Conservation (phyloP, 805 yeast species). For the Naumovozyma castellii region DNA sequence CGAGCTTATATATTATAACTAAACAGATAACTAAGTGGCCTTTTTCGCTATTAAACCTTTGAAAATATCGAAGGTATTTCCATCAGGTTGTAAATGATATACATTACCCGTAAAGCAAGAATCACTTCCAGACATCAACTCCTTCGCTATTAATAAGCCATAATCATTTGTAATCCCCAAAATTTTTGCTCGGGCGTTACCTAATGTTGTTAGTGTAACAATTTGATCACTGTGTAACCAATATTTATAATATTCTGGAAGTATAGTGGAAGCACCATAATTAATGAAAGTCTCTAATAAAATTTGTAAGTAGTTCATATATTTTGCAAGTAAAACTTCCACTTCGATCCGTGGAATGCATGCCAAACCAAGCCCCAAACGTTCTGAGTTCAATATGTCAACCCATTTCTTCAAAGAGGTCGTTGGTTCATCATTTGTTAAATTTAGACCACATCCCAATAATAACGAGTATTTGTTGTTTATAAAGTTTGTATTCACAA, state of each 20-base stretch:
- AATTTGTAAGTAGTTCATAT: constrained; percentile 55
- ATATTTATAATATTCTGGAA: constrained; percentile 60
- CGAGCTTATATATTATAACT: too few species aligned
- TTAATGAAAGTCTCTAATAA: constrained; percentile 48
- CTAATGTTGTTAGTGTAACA: constrained; percentile 54
- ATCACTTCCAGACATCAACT: constrained; percentile 35
- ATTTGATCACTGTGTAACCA: constrained; percentile 81
- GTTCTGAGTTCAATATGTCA: constrained; percentile 44
- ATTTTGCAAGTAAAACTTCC: constrained; percentile 46
- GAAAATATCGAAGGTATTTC: constrained; percentile 93
- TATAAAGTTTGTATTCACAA: constrained; percentile 68
- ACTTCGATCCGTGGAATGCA: constrained; percentile 37
- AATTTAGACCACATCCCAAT: constrained; percentile 82
- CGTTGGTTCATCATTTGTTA: constrained; percentile 81
- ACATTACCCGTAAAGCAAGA: constrained; percentile 43
- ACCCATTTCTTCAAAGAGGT: constrained; percentile 75
- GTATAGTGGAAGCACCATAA: constrained; percentile 59
- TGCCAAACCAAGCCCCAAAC: constrained; percentile 35
- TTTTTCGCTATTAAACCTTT: constrained; percentile 72
- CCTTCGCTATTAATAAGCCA: constrained; percentile 75
- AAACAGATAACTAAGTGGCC: constrained; percentile 7
- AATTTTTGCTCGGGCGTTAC: constrained; percentile 49
- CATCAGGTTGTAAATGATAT: constrained; percentile 86
- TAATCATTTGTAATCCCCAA: constrained; percentile 76
- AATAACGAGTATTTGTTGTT: constrained; percentile 55